phyloP scores from a whole-genome alignment of 257 asterid genomes.

The Echium plantagineum region DNA sequence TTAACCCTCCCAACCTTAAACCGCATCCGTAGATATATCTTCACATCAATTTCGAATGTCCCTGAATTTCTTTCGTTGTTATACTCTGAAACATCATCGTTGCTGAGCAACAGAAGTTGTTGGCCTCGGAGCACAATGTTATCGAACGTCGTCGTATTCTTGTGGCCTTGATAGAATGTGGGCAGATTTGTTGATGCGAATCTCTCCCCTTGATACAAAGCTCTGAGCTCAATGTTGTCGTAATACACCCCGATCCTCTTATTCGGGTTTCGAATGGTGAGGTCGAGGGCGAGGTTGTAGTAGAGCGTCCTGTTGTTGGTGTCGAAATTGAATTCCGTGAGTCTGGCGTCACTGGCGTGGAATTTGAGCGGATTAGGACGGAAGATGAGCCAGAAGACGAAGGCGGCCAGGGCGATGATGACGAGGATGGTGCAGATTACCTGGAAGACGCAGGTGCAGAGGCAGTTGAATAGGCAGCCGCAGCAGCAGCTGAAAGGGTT shows the following conservation, averaged over 20 bases:
- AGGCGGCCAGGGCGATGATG: slow-evolving; percentile 26
- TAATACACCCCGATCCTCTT: slow-evolving; percentile 77
- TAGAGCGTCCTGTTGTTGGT: slow-evolving; percentile 41
- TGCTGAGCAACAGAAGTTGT: slow-evolving; percentile 24
- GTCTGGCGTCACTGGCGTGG: slow-evolving; percentile 47
- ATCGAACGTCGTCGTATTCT: slow-evolving; percentile 32
- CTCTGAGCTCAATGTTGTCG: slow-evolving; percentile 69
- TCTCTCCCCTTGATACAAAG: slow-evolving; percentile 47
- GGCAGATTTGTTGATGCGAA: slow-evolving; percentile 17
- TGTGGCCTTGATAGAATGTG: slow-evolving; percentile 53
- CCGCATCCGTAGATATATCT: slow-evolving; percentile 37
- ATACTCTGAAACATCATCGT: slow-evolving; percentile 24
- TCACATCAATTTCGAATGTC: slow-evolving; percentile 36
- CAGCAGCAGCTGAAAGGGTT: slow-evolving; percentile 73
- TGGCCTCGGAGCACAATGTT: slow-evolving; percentile 34
- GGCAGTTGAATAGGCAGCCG: slow-evolving; percentile 48
- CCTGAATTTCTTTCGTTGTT: slow-evolving; percentile 22
- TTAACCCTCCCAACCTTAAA: slow-evolving; percentile 46
- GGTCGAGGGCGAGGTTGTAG: slow-evolving; percentile 50
- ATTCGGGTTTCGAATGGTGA: slow-evolving; percentile 79
- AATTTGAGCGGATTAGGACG: slow-evolving; percentile 67
- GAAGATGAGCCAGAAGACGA: slow-evolving; percentile 54
- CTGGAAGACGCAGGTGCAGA: slow-evolving; percentile 67
- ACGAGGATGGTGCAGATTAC: slow-evolving; percentile 42
- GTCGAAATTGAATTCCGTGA: slow-evolving; percentile 45